These are phyloP conservation scores for Aureobasidium sp. DNA, from an alignment of 2,329 filamentous ascomycete species.

Conservation along the genomic window DNA sequence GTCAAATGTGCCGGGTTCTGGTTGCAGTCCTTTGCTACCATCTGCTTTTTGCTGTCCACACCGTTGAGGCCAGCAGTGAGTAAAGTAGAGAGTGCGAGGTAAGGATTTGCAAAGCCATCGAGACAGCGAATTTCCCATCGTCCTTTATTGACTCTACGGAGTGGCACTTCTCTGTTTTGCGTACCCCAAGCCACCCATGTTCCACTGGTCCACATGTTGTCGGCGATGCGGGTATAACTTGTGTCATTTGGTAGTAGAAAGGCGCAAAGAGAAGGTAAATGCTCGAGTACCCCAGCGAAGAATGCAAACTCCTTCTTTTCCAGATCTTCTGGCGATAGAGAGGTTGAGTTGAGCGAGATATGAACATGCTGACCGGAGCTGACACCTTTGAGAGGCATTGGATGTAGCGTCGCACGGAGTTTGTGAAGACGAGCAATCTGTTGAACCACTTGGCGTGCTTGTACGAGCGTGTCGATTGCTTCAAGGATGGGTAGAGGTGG, in stretches of 20 bases:
- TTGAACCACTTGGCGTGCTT: constrained; percentile 60
- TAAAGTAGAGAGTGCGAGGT: constrained; percentile 57
- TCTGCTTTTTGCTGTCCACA: constrained; percentile 33
- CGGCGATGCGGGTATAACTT: constrained; percentile 60
- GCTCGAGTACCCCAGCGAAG: constrained; percentile 57
- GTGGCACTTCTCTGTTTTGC: constrained; percentile 69
- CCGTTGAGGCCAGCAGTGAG: constrained; percentile 53
- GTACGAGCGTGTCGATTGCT: constrained; percentile 63
- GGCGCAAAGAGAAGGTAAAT: constrained; percentile 58
- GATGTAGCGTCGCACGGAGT: constrained; percentile 63
- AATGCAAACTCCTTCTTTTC: constrained; percentile 51
- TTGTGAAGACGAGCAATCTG: constrained; percentile 54
- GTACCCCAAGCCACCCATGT: constrained; percentile 73
- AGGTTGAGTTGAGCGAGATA: constrained; percentile 50
- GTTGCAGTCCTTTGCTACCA: constrained; percentile 46
- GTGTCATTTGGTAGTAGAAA: constrained; percentile 57
- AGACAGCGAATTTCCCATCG: constrained; percentile 73
- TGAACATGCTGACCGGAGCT: constrained; percentile 64
- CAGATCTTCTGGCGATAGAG: background rate
- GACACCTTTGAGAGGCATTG: constrained; percentile 52
- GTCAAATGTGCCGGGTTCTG: constrained; percentile 43
- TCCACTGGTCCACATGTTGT: constrained; percentile 70
- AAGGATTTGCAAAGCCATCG: constrained; percentile 74
- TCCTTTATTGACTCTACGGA: constrained; percentile 56
- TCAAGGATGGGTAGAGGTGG: constrained; percentile 52